These are phyloP conservation scores for Olyra latifolia DNA, from an alignment of 176 grass and related monocot species.

Conservation along the genomic window DNA sequence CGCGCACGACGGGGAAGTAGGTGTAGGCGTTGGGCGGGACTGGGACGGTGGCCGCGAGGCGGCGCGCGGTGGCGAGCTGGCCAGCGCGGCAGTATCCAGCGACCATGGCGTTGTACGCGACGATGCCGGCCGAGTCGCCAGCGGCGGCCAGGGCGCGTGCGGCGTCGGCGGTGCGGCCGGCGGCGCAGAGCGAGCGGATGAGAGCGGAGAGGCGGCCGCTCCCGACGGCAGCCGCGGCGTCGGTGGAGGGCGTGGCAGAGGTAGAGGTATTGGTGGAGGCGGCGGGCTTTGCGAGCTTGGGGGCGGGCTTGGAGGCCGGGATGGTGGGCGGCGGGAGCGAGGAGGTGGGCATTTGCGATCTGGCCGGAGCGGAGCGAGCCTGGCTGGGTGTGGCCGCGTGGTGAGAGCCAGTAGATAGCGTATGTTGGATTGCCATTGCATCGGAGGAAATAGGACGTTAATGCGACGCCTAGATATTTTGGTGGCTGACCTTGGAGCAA, in stretches of 20 bases:
- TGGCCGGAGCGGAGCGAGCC: not conserved
- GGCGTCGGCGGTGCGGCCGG: constrained; percentile 34
- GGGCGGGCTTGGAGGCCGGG: constrained; percentile 12
- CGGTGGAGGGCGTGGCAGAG: not conserved
- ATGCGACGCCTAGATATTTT: no score
- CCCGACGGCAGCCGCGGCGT: not conserved
- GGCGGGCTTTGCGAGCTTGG: constrained; percentile 7
- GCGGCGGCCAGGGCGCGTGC: constrained; percentile 26
- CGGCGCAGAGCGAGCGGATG: constrained; percentile 39
- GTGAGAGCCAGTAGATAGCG: not conserved
- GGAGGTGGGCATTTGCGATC: constrained; percentile 34
- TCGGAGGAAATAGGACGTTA: not conserved
- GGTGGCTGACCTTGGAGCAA: no score
- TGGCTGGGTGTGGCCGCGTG: not conserved
- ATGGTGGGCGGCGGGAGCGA: constrained; percentile 31
- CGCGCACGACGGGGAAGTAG: constrained; percentile 50
- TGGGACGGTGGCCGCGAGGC: constrained; percentile 26
- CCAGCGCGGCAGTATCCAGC: constrained; percentile 40
- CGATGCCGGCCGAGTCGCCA: constrained; percentile 26
- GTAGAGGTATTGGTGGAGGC: not conserved
- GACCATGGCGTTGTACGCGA: constrained; percentile 51
- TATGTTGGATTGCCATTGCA: not conserved
- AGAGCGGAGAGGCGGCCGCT: constrained; percentile 35
- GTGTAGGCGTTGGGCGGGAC: constrained; percentile 49
- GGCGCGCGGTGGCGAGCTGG: constrained; percentile 33